phyloP scores from a whole-genome alignment of 352 stramenopile species.

The Pythium myriotylum region DNA sequence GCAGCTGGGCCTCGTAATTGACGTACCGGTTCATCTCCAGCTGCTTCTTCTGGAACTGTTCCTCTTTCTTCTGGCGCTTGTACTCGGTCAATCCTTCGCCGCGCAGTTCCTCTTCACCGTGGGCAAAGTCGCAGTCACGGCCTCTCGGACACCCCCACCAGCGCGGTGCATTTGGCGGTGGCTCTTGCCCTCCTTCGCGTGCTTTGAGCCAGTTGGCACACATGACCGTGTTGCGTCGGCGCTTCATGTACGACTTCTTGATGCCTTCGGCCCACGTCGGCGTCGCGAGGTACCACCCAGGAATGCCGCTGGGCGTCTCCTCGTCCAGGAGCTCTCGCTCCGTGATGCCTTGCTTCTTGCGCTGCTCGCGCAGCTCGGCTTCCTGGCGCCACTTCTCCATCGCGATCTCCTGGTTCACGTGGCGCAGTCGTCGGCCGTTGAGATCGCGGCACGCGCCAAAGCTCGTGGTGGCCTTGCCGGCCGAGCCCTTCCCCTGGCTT shows the following conservation, averaged over 20 bases:
- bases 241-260: slow-evolving; percentile 87
- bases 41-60: slow-evolving; percentile 58
- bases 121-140: slow-evolving; percentile 81
- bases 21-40: slow-evolving; percentile 69
- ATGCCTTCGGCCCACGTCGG: slow-evolving; percentile 83
- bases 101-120: slow-evolving; percentile 77
- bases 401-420: slow-evolving; percentile 88
- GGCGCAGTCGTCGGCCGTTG: slow-evolving; percentile 73
- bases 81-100: slow-evolving; percentile 65
- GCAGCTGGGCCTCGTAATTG: slow-evolving; percentile 69
- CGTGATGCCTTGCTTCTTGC: slow-evolving; percentile 49
- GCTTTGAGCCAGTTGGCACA: slow-evolving; percentile 76
- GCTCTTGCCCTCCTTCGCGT: slow-evolving; percentile 38
- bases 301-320: slow-evolving; percentile 82
- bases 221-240: slow-evolving; percentile 75
- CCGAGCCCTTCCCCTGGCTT: slow-evolving; percentile 74
- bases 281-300: slow-evolving; percentile 81
- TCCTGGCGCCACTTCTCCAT: slow-evolving; percentile 83
- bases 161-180: slow-evolving; percentile 52
- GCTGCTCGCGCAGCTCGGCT: slow-evolving; percentile 43
- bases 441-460: slow-evolving; percentile 75
- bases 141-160: slow-evolving; percentile 87
- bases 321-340: slow-evolving; percentile 78
- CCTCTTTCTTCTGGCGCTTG: slow-evolving; percentile 73
- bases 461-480: slow-evolving; percentile 69